Conservation (phyloP, 306 rosid species). For the Prunus davidiana region DNA sequence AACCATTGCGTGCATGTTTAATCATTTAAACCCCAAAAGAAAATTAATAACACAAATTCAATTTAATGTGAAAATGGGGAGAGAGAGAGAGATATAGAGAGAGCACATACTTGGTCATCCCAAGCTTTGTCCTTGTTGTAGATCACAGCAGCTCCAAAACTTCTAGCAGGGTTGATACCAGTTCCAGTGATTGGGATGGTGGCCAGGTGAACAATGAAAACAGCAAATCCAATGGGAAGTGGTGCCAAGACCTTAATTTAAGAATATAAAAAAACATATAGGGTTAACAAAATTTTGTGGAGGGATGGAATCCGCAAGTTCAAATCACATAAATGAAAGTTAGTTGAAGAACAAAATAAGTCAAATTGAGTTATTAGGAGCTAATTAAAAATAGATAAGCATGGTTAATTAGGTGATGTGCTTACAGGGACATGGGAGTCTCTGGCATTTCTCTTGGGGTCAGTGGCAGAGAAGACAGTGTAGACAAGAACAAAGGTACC, state of each 20-base stretch:
- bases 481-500: slow-evolving; percentile 96
- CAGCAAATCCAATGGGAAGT: slow-evolving; percentile 93
- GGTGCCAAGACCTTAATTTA: slow-evolving; percentile 80
- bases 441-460: slow-evolving; percentile 86
- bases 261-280: not conserved
- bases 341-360: no score
- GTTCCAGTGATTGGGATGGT: slow-evolving; percentile 94
- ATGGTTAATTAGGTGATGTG: not conserved
- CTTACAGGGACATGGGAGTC: slow-evolving; percentile 97
- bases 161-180: slow-evolving; percentile 94
- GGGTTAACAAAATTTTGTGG: not conserved
- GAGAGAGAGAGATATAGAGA: not conserved
- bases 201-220: slow-evolving; percentile 95
- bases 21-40: not conserved
- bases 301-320: not conserved
- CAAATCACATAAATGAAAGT: not conserved
- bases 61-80: not conserved
- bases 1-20: not conserved
- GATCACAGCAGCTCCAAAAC: slow-evolving; percentile 93
- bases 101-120: slow-evolving; percentile 72
- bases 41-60: not conserved
- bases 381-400: not conserved
- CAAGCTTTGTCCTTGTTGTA: slow-evolving; percentile 62
- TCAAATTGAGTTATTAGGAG: no score
- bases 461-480: slow-evolving; percentile 98